Evolutionary conservation across 163 green algal species (phyloP).

Genomic region (Chlorella variabilis): DNA sequence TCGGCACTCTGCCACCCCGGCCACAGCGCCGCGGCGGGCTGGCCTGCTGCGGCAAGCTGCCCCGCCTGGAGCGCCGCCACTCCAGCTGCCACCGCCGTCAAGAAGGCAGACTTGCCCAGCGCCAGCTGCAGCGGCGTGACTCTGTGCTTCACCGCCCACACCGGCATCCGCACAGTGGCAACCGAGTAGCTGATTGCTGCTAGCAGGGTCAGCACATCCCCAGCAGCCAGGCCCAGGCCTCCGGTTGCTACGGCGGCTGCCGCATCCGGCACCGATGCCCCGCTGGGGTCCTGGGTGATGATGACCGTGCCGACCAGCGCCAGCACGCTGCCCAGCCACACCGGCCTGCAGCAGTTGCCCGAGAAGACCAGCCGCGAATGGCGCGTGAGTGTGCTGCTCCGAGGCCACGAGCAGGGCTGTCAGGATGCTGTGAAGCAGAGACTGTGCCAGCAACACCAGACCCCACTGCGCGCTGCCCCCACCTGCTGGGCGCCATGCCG

Average conservation of each 20-base stretch:
- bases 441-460: no score
- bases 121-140: slow-evolving; percentile 36
- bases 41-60: not conserved
- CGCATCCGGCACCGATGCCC: not conserved
- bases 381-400: no score
- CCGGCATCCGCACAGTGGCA: slow-evolving; percentile 49
- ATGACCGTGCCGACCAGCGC: slow-evolving; percentile 27
- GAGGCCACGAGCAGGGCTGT: no score
- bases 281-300: slow-evolving; percentile 2
- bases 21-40: slow-evolving; percentile 14
- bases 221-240: slow-evolving; percentile 3
- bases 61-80: not conserved
- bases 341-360: not conserved
- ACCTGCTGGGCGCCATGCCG: slow-evolving; percentile 10
- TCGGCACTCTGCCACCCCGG: not conserved
- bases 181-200: slow-evolving; percentile 61
- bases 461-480: not conserved
- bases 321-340: slow-evolving; percentile 25
- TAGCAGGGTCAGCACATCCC: slow-evolving; percentile 52
- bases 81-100: slow-evolving; percentile 14
- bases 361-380: no score
- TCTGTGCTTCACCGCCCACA: slow-evolving; percentile 28
- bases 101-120: slow-evolving; percentile 27
- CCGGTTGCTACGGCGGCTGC: not conserved
- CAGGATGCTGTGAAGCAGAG: no score